phyloP scores from a whole-genome alignment of 352 stramenopile species.

The Pythium diclinum region DNA sequence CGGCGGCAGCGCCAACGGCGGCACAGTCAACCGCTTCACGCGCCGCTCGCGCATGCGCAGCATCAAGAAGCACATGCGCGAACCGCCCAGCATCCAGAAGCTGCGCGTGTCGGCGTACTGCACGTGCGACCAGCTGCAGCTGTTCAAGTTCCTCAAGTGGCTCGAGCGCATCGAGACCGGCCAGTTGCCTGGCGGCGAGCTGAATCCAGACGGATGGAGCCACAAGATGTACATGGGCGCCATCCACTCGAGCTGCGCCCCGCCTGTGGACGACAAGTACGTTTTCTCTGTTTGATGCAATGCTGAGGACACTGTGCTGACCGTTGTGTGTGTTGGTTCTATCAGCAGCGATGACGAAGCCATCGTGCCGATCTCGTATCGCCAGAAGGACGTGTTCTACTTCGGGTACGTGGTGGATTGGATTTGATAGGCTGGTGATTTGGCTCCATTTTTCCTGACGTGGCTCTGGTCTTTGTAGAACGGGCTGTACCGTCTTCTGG shows the following conservation, averaged over 20 bases:
- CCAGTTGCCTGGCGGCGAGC: slow-evolving; percentile 67
- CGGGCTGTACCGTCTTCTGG: slow-evolving; percentile 89
- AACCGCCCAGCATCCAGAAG: slow-evolving; percentile 68
- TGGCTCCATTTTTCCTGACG: neutral
- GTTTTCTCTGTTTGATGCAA: slow-evolving; percentile 4
- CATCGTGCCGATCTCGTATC: slow-evolving; percentile 44
- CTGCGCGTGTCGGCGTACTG: slow-evolving; percentile 84
- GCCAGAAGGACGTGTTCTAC: slow-evolving; percentile 85
- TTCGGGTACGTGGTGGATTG: slow-evolving; percentile 51
- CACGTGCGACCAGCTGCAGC: slow-evolving; percentile 75
- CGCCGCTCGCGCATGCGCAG: slow-evolving; percentile 76
- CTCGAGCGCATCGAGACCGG: slow-evolving; percentile 76
- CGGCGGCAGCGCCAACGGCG: slow-evolving; percentile 20
- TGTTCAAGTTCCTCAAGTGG: slow-evolving; percentile 89
- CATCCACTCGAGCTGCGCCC: slow-evolving; percentile 72
- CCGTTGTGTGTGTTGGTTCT: slow-evolving; percentile 1
- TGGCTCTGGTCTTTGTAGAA: slow-evolving; percentile 30
- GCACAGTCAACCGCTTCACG: slow-evolving; percentile 68
- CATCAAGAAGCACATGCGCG: slow-evolving; percentile 79
- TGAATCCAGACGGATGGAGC: slow-evolving; percentile 74
- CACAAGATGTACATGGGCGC: slow-evolving; percentile 88
- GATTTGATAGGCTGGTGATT: too few species aligned
- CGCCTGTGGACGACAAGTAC: slow-evolving; percentile 41
- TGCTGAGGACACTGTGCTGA: neutral
- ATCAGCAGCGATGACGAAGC: slow-evolving; percentile 29